A percentile compares a stretch with the other conserved stretches of the same genome.
Evolutionary conservation across 1,284 basidiomycete genomes (phyloP).

Genomic region (Trichosporon sp.): DNA sequence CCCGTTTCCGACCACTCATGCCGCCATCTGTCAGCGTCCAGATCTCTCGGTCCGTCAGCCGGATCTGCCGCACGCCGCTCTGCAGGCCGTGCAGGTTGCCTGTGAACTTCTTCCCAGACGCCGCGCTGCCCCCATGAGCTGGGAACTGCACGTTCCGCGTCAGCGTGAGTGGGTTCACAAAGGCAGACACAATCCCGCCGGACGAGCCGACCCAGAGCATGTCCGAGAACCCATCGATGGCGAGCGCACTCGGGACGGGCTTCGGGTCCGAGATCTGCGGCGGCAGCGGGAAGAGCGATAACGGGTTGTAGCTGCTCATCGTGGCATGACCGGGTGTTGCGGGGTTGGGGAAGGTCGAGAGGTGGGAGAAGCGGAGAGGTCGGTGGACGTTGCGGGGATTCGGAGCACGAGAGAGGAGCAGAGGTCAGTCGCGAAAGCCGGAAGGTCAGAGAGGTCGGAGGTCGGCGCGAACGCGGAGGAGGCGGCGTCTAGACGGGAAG

Average conservation of each 20-base stretch:
- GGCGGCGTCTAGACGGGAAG: neutral
- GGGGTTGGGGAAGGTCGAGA: neutral
- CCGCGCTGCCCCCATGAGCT: slow-evolving; percentile 41
- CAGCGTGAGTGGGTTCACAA: slow-evolving; percentile 56
- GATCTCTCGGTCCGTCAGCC: slow-evolving; percentile 68
- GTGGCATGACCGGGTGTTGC: slow-evolving; percentile 12
- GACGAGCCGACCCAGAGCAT: slow-evolving; percentile 79
- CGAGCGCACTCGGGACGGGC: slow-evolving; percentile 57
- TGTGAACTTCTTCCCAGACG: slow-evolving; percentile 50
- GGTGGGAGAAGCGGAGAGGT: neutral
- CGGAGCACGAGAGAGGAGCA: too few relatives aligned
- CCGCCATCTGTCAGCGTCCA: slow-evolving; percentile 49
- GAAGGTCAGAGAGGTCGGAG: too few relatives aligned
- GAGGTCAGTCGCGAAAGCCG: too few relatives aligned
- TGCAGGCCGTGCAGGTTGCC: slow-evolving; percentile 12
- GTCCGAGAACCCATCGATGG: slow-evolving; percentile 86
- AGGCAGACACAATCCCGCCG: slow-evolving; percentile 66
- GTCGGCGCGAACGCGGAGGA: neutral
- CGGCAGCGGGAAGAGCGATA: slow-evolving; percentile 45
- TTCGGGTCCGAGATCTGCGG: slow-evolving; percentile 35
- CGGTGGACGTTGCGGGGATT: neutral
- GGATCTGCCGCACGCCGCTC: slow-evolving; percentile 59
- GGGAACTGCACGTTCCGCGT: slow-evolving; percentile 65
- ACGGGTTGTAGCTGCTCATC: slow-evolving; percentile 35
- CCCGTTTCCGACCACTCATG: slow-evolving; percentile 42